These are phyloP conservation scores for Ricinus communis DNA, from an alignment of 345 rosid genomes.

Conservation along the genomic window DNA sequence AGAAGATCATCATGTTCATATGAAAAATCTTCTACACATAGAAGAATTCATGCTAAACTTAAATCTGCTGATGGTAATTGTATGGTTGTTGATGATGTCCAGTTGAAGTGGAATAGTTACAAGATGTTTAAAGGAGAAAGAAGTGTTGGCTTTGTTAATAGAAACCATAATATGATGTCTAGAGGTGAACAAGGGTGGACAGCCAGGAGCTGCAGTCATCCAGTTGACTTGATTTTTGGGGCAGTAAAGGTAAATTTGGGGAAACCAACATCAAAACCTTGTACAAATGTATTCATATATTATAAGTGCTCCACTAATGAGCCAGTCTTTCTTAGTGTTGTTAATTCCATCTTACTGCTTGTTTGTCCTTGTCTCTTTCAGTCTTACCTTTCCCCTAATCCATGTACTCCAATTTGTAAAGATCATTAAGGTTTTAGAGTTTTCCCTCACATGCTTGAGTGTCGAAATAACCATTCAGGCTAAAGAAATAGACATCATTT, in stretches of 20 bases:
- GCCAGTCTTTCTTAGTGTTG: conserved; percentile 19
- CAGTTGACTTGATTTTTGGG: conserved; percentile 44
- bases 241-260: conserved; percentile 60
- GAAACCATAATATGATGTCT: conserved; percentile 28
- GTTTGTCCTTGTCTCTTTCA: conserved; percentile 13
- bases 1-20: conserved; percentile 27
- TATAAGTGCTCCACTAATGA: conserved; percentile 26
- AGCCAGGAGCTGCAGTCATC: conserved; percentile 38
- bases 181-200: conserved; percentile 36
- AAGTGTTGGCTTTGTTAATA: conserved; percentile 18
- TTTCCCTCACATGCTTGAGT: conserved; percentile 3
- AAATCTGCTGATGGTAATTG: conserved; percentile 17
- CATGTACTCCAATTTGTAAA: conserved; percentile 9
- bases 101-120: conserved; percentile 17
- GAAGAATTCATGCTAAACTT: conserved; percentile 18
- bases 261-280: conserved; percentile 33
- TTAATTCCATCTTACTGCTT: conserved; percentile 14
- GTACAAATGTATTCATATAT: conserved; percentile 28
- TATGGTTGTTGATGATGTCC: conserved; percentile 19
- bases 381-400: background rate
- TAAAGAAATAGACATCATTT: background rate
- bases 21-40: conserved; percentile 28
- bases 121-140: conserved; percentile 33
- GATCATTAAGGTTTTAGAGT: conserved; percentile 9
- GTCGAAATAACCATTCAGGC: conserved; percentile 11